Percentiles rank a stretch among this genome's conserved stretches.
Evolutionary conservation across 176 grass and related monocot species (phyloP).

Genomic region (Guadua angustifolia): DNA sequence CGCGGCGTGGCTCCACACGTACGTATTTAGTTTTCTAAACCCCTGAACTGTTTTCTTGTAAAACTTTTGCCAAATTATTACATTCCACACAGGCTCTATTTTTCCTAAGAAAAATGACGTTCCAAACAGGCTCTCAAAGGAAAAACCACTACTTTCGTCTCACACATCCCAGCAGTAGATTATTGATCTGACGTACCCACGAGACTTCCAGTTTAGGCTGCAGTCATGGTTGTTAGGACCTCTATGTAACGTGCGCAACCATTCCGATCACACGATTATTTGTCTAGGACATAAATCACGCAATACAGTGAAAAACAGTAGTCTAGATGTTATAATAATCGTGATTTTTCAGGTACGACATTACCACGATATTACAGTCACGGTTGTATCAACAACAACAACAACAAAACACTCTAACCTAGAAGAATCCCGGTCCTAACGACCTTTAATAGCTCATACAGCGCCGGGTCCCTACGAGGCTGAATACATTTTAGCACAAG

Average conservation of each 20-base stretch:
- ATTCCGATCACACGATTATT: neutral
- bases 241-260: neutral
- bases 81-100: too few relatives aligned
- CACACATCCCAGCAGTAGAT: too few relatives aligned
- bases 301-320: neutral
- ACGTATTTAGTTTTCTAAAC: too few relatives aligned
- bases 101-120: too few relatives aligned
- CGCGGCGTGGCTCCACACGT: too few relatives aligned
- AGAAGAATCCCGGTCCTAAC: neutral
- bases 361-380: neutral
- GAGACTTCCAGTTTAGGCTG: too few relatives aligned
- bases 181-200: too few relatives aligned
- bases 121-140: too few relatives aligned
- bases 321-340: neutral
- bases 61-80: too few relatives aligned
- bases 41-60: too few relatives aligned
- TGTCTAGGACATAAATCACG: neutral
- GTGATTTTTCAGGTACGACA: neutral
- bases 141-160: neutral
- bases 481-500: neutral
- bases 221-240: neutral
- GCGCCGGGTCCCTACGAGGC: neutral
- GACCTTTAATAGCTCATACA: neutral
- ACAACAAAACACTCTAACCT: neutral
- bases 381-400: neutral